Evolutionary conservation across 2,329 filamentous ascomycete species (phyloP), one percentile per base, ranked within the genome.

Genomic region (Colletotrichum incanum): DNA sequence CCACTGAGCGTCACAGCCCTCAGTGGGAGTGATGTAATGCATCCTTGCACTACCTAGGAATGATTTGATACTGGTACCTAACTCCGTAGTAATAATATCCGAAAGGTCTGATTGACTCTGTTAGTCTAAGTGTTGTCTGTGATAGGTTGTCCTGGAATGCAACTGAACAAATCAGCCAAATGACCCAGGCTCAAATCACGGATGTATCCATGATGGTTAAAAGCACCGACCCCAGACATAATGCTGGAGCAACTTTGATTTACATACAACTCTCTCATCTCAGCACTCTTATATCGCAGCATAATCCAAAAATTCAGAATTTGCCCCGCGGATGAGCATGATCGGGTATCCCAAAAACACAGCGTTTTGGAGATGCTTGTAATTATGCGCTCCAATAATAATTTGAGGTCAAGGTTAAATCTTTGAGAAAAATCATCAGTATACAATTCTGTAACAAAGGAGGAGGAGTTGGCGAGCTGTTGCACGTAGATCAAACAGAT

Each of bases 381-480:
- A 5, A 12, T 5, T 12, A 23, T 23, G 20, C 8, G 31, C 50
- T 28, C 14, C 45, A 18, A 56, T 26, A 23, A 34, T 37, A 49
- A 18, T 47, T 34, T 43, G 49, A 39, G 14, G 39, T 34, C 56
- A 56, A 50, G 20, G 56, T 50, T 23, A 41, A 49, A 28, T 39
- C 26, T 23, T 49, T 67, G 16, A 62, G 41, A 23, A 67, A 41
- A 60, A 50, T 49, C 45, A 50, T 61, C 52, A 67, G 68, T 50
- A 56, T 58, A 62, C 41, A 56, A 43, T 58, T 18, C 56, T 62
- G 64, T 43, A 56, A 58, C 34, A 62, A 23, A 31, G 18, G 61
- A 28, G 47, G 61, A 64, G 61, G 67, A 71, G 47, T 71, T 67
- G 67, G 39, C 63, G 67, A 71, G 67, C 62, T 67, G 63, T 55